Conservation (phyloP, 2,329 filamentous ascomycete species). For the Fusarium miscanthi region DNA sequence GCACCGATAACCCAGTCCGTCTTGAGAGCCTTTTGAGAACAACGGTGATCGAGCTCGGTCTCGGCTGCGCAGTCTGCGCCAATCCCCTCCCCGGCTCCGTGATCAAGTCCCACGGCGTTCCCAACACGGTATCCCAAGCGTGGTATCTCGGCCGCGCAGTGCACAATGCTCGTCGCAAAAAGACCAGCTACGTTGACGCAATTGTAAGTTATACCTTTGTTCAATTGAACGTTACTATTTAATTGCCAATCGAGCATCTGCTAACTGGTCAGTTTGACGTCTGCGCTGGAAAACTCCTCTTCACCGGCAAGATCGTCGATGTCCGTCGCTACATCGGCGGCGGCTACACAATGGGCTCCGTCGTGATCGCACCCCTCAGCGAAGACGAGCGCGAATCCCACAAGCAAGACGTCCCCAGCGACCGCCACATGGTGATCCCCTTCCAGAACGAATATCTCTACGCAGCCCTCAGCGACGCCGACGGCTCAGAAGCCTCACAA, state of each 20-base stretch:
- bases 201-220: slow-evolving; percentile 17
- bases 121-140: slow-evolving; percentile 60
- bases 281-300: slow-evolving; percentile 51
- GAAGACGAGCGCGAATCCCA: slow-evolving; percentile 47
- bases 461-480: slow-evolving; percentile 49
- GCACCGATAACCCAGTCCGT: slow-evolving; percentile 49
- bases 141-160: slow-evolving; percentile 67
- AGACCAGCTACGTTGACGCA: slow-evolving; percentile 41
- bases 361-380: slow-evolving; percentile 48
- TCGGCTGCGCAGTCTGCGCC: slow-evolving; percentile 52
- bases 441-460: slow-evolving; percentile 58
- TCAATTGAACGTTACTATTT: fast-evolving
- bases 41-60: slow-evolving; percentile 53
- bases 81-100: slow-evolving; percentile 49
- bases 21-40: slow-evolving; percentile 52
- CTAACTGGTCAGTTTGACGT: slow-evolving; percentile 40
- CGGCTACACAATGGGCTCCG: slow-evolving; percentile 56
- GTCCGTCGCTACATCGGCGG: slow-evolving; percentile 53
- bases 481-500: slow-evolving; percentile 45
- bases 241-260: background rate
- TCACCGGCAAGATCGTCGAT: slow-evolving; percentile 55
- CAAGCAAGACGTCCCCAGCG: slow-evolving; percentile 18
- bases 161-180: slow-evolving; percentile 37
- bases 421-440: slow-evolving; percentile 52
- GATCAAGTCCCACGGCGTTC: slow-evolving; percentile 50